These are phyloP conservation scores for Amylostereum areolatum DNA, from an alignment of 1,284 basidiomycete species.

Conservation along the genomic window DNA sequence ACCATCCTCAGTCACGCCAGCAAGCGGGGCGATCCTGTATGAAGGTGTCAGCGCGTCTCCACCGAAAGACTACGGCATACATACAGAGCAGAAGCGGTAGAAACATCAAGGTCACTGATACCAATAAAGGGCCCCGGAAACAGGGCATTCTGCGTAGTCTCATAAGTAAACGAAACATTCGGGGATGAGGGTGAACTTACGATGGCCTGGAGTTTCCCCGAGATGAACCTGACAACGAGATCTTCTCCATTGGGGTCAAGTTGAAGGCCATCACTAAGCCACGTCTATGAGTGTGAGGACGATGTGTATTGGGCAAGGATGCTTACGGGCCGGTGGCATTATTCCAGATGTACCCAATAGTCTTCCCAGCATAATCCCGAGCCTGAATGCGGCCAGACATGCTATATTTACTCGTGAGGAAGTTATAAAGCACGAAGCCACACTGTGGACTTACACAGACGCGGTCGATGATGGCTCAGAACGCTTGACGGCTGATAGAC, in stretches of 20 bases:
- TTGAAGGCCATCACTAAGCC: background rate
- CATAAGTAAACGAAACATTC: too few species aligned
- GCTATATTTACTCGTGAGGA: background rate
- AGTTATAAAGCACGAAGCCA: background rate
- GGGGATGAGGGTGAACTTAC: background rate
- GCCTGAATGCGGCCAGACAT: slow-evolving; percentile 1
- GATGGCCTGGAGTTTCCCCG: background rate
- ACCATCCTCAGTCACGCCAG: background rate
- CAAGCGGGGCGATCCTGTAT: too few species aligned
- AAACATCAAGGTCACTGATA: too few species aligned
- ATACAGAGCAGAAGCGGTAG: too few species aligned
- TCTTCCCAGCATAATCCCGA: background rate
- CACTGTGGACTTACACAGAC: too few species aligned
- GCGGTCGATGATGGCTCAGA: background rate
- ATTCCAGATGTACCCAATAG: slow-evolving; percentile 1
- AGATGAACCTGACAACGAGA: background rate
- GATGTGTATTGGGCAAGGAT: background rate
- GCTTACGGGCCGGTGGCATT: background rate
- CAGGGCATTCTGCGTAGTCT: background rate
- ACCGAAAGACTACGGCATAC: too few species aligned
- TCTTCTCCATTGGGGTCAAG: background rate
- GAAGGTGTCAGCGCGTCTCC: too few species aligned
- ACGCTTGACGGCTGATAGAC: background rate
- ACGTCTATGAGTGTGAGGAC: background rate
- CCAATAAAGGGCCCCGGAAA: background rate